Conservation (phyloP, 805 yeast genomes). For the Candida qinlingensis region DNA sequence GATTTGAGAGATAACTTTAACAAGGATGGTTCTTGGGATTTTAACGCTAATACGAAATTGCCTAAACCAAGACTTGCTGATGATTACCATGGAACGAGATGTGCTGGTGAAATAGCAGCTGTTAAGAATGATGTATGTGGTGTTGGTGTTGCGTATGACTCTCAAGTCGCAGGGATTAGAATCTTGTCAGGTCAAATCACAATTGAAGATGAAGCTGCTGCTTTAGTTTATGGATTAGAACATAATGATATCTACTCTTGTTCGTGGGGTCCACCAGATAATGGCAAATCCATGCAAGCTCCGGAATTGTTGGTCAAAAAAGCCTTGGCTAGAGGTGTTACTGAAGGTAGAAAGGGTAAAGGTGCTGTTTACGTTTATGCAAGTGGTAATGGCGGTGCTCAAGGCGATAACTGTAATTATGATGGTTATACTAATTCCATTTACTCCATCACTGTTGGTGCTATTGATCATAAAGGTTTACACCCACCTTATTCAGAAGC, state of each 20-base stretch:
- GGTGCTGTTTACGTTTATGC: conserved; percentile 95
- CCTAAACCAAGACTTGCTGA: conserved; percentile 79
- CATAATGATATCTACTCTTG: conserved; percentile 92
- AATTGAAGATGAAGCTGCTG: conserved; percentile 85
- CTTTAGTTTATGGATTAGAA: conserved; percentile 74
- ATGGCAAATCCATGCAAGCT: conserved; percentile 80
- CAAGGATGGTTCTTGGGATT: conserved; percentile 88
- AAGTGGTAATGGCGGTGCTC: conserved; percentile 85
- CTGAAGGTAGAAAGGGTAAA: conserved; percentile 71
- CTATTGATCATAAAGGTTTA: conserved; percentile 78
- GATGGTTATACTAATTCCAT: conserved; percentile 97
- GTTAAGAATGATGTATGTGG: conserved; percentile 83
- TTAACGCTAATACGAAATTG: conserved; percentile 63
- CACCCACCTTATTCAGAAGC: conserved; percentile 91
- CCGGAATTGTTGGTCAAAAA: conserved; percentile 76
- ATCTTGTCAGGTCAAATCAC: conserved; percentile 79
- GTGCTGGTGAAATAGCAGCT: conserved; percentile 96
- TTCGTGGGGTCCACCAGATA: conserved; percentile 98
- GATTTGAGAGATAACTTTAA: conserved; percentile 71
- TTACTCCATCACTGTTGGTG: conserved; percentile 91
- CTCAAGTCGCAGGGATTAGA: conserved; percentile 85
- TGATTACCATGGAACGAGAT: conserved; percentile 94
- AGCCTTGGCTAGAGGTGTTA: conserved; percentile 80
- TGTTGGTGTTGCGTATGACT: conserved; percentile 89
- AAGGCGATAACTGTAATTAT: conserved; percentile 87